phyloP scores from a whole-genome alignment of 2,329 filamentous ascomycete genomes.

The Botrytis cinerea region DNA sequence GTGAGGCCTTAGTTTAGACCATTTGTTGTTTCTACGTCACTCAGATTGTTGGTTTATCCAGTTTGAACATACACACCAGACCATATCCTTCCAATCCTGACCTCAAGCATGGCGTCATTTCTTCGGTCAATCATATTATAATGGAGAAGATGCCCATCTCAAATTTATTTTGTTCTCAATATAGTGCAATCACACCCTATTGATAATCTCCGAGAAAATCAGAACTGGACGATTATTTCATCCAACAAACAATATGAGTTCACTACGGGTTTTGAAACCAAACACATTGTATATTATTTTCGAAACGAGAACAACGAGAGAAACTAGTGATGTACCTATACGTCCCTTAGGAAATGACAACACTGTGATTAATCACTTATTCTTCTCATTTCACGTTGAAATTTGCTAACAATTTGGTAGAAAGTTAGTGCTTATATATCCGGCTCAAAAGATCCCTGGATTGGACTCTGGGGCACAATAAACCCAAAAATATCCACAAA shows the following conservation, averaged over 20 bases:
- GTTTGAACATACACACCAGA: no score
- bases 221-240: neutral
- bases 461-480: neutral
- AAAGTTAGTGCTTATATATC: neutral
- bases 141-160: neutral
- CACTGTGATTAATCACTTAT: neutral
- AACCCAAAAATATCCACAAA: neutral
- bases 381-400: neutral
- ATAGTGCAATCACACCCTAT: neutral
- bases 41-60: neutral
- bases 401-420: neutral
- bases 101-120: neutral
- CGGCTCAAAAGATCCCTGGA: neutral
- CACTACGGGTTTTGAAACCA: neutral
- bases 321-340: neutral
- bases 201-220: neutral
- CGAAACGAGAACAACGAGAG: neutral
- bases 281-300: neutral
- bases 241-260: neutral
- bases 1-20: neutral
- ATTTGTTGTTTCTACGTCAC: neutral
- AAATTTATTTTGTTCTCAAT: neutral
- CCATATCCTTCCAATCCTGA: neutral
- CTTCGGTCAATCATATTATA: neutral
- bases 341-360: neutral